Evolutionary conservation across 768 basidiomycete genomes (phyloP).

Genomic region (Mycena chlorophos): DNA sequence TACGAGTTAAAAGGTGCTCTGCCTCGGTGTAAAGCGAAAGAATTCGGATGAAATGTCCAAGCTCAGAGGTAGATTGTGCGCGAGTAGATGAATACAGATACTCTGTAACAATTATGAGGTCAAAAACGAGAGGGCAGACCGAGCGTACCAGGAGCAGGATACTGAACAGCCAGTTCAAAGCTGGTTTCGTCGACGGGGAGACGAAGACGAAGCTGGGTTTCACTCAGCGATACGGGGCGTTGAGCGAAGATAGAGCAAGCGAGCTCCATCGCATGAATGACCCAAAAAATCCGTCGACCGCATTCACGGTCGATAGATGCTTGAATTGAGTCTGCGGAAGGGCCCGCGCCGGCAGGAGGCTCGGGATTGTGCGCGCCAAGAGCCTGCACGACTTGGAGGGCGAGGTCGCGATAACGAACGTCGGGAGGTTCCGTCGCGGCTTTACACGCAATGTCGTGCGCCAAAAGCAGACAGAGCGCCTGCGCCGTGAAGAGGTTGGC

Average conservation of each 20-base stretch:
- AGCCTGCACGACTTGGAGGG: conserved; percentile 64
- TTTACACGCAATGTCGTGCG: conserved; percentile 58
- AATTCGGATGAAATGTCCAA: conserved; percentile 74
- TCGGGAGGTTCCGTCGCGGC: conserved; percentile 39
- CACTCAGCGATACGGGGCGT: conserved; percentile 23
- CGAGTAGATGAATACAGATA: conserved; percentile 65
- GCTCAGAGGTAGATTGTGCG: conserved; percentile 66
- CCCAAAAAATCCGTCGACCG: conserved; percentile 80
- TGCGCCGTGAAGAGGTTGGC: conserved; percentile 72
- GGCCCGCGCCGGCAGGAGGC: conserved; percentile 56
- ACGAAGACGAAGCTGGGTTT: conserved; percentile 55
- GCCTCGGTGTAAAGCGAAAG: conserved; percentile 63
- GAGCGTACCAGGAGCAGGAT: conserved; percentile 51
- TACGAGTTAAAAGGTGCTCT: conserved; percentile 57
- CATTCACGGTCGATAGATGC: conserved; percentile 73
- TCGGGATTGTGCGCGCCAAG: conserved; percentile 68
- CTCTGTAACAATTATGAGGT: conserved; percentile 40
- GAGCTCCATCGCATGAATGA: conserved; percentile 64
- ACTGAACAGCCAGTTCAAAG: conserved; percentile 71
- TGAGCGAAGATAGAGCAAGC: conserved; percentile 33
- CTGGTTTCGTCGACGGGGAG: conserved; percentile 81
- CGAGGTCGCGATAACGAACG: conserved; percentile 57
- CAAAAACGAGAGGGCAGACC: conserved; percentile 4
- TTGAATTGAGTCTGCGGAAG: conserved; percentile 59
- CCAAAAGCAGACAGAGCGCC: conserved; percentile 70